phyloP scores from a whole-genome alignment of 2,329 filamentous ascomycete genomes.

The Ophiostoma pallidulum region DNA sequence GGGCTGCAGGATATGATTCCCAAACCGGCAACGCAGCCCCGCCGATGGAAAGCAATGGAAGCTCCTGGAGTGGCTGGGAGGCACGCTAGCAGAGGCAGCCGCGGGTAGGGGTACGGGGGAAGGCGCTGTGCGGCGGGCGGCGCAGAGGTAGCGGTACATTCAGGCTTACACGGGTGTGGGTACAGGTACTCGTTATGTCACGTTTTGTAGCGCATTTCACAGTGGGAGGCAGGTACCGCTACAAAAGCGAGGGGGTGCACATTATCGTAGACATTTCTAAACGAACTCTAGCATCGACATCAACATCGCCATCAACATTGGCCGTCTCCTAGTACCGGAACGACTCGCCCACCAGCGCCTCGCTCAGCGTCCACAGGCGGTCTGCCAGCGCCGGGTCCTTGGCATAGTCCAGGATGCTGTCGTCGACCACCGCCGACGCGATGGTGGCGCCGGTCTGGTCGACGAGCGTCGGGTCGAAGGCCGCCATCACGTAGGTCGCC shows the following conservation, averaged over 20 bases:
- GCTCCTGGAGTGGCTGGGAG: conserved; percentile 15
- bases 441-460: conserved; percentile 8
- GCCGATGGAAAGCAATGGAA: conserved; percentile 20
- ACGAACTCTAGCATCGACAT: too few relatives aligned
- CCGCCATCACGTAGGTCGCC: conserved; percentile 28
- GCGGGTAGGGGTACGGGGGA: conserved; percentile 2
- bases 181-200: neutral
- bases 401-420: conserved; percentile 23
- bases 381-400: conserved; percentile 23
- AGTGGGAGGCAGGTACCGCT: neutral
- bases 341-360: conserved; percentile 30
- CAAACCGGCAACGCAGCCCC: conserved; percentile 16
- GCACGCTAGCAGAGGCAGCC: conserved; percentile 1
- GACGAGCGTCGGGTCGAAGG: conserved; percentile 28
- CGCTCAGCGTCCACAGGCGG: conserved; percentile 34
- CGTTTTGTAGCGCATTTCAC: neutral
- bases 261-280: too few relatives aligned
- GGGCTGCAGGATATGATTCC: conserved; percentile 8
- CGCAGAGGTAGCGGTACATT: neutral
- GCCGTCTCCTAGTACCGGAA: conserved; percentile 11
- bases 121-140: neutral
- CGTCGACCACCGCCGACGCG: conserved; percentile 16
- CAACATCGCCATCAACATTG: too few relatives aligned
- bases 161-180: neutral
- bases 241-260: neutral